phyloP scores from a whole-genome alignment of 164 flowering plant genomes.

The Paratinospora sagittata region DNA sequence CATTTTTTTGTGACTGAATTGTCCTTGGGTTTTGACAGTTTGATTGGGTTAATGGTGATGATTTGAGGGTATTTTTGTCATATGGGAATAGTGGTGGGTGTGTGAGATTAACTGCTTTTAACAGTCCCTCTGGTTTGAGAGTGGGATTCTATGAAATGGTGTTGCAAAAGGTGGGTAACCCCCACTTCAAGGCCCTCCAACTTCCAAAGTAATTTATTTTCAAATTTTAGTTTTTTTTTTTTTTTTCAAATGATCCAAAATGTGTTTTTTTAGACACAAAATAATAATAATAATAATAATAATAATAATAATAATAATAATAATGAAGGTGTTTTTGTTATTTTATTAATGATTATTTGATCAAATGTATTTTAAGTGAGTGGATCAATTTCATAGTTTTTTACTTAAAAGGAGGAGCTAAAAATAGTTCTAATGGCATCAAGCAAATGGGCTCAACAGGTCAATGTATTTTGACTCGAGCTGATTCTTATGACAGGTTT shows the following conservation, averaged over 20 bases:
- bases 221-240: not conserved
- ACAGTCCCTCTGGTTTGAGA: not conserved
- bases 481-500: too few relatives aligned
- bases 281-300: too few relatives aligned
- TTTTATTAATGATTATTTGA: too few relatives aligned
- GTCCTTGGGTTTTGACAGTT: not conserved
- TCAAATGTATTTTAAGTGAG: too few relatives aligned
- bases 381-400: too few relatives aligned
- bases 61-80: not conserved
- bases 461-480: too few relatives aligned
- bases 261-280: too few relatives aligned
- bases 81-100: not conserved
- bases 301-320: too few relatives aligned
- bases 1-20: not conserved
- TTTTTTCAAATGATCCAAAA: not conserved
- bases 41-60: not conserved
- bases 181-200: not conserved
- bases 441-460: too few relatives aligned
- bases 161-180: not conserved
- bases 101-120: not conserved
- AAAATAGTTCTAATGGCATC: too few relatives aligned
- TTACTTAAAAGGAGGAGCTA: too few relatives aligned
- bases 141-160: not conserved
- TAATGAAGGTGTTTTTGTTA: too few relatives aligned
- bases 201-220: not conserved